Conservation (phyloP, 208 protist species). For the Acanthamoeba lenticulata region DNA sequence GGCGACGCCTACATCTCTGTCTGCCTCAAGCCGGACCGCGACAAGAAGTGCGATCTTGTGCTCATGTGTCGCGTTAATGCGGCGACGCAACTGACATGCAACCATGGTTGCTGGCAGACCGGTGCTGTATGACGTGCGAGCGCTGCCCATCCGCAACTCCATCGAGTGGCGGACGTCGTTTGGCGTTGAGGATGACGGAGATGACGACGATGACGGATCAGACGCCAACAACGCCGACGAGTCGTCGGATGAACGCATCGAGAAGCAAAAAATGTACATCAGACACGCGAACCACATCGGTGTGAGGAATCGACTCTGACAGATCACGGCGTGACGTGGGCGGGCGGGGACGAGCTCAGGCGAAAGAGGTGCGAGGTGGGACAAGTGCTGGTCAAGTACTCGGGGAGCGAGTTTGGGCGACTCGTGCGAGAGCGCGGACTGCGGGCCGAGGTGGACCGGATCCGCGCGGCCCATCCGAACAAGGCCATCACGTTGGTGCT, state of each 20-base stretch:
- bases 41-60: background rate
- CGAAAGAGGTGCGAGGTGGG: background rate
- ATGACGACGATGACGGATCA: background rate
- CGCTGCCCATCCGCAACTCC: constrained; percentile 33
- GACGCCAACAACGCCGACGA: background rate
- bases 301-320: background rate
- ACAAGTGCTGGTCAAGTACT: constrained; percentile 19
- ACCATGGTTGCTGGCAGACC: background rate
- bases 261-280: no score
- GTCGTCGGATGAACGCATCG: no score
- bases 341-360: background rate
- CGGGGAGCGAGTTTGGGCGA: constrained; percentile 16
- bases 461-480: constrained; percentile 4
- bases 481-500: constrained; percentile 46
- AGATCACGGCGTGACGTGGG: background rate
- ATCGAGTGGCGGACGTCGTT: constrained; percentile 45
- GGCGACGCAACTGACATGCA: background rate
- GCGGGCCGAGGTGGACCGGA: background rate
- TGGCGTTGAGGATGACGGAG: background rate
- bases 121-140: background rate
- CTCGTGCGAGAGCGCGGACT: constrained; percentile 1
- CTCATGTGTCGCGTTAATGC: background rate
- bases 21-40: background rate
- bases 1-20: background rate
- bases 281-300: no score